Evolutionary conservation across 2,329 filamentous ascomycete genomes (phyloP), one percentile per base, ranked within the genome.

Genomic region (Diaporthe aspalathi): DNA sequence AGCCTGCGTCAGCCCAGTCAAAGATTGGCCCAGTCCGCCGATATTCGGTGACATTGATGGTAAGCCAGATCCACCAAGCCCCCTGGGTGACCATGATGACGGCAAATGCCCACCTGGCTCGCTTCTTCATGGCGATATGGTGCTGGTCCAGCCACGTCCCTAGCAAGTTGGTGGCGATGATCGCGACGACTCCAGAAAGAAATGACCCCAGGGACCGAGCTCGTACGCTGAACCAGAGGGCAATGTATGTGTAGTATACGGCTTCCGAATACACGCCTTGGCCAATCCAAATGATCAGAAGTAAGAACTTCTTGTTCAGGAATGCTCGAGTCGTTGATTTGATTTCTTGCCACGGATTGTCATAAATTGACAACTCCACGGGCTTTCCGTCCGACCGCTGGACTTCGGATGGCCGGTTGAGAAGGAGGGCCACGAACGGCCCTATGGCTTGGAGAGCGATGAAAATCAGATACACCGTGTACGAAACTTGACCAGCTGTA

Each of bases 371-470:
- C 5, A 67, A 27, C 1, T 67, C 29, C 45, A 67, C 63, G 1
- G 32, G 45, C 12, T 38, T 38, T 8, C 63, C 63, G 27, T 54
- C 63, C 29, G 45, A 43, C 9, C 63, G 63, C 50, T 67, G 47
- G 12, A 67, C 63, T 16, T 14, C 24, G n/a, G 63, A 38, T 8
- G 63, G 63, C 7, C 32, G 63, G 8, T 50, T 67, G 2, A 67
- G 50, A 40, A 54, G 50, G 14, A 67, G 6, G n/a, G 47, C 63
- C n/a, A 27, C 47, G n/a, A 67, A 54, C 7, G 63, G 63, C 9
- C 63, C 63, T 24, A 38, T 4, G 1, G 47, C 17, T 24, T 78
- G 78, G 66, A 79, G 77, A 22, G 70, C 75, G 62, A 79, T 77
- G 66, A 79, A 78, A 17, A 79, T 75, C 47, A 79, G 76, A 68